Conservation (phyloP, 257 asterid species). For the Penstemon eatonii region DNA sequence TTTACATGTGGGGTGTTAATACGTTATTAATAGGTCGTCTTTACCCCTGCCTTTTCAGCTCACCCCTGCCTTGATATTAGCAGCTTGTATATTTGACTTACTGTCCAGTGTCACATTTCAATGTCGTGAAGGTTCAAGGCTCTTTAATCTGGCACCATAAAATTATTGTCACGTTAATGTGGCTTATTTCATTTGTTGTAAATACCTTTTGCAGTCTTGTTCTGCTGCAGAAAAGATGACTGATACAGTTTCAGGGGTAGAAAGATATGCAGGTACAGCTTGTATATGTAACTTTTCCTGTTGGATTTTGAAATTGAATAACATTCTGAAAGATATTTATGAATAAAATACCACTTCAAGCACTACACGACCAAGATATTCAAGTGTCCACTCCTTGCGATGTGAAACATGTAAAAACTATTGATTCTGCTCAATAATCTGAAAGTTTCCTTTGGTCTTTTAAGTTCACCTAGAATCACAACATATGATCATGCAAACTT, state of each 20-base stretch:
- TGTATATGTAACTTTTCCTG: background rate
- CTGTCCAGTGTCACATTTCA: slow-evolving; percentile 3
- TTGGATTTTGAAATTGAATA: slow-evolving; percentile 4
- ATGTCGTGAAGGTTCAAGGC: background rate
- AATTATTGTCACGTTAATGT: background rate
- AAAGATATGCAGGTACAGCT: slow-evolving; percentile 41
- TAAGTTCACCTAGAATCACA: slow-evolving; percentile 13
- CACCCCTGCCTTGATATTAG: background rate
- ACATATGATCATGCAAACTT: slow-evolving; percentile 14
- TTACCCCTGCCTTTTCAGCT: background rate
- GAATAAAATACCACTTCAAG: background rate
- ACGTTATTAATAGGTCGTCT: background rate
- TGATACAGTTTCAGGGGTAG: slow-evolving; percentile 25
- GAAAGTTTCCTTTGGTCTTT: slow-evolving; percentile 1
- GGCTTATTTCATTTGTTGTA: background rate
- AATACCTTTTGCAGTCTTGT: slow-evolving; percentile 27
- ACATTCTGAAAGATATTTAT: background rate
- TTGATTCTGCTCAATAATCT: background rate
- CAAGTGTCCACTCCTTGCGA: background rate
- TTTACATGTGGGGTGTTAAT: background rate
- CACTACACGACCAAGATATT: background rate
- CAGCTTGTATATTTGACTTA: background rate
- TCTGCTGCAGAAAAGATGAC: slow-evolving; percentile 26
- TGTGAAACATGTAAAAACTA: background rate
- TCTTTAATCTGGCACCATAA: background rate